Conservation (phyloP, 257 asterid species). For the Solanum lycopersicoides region DNA sequence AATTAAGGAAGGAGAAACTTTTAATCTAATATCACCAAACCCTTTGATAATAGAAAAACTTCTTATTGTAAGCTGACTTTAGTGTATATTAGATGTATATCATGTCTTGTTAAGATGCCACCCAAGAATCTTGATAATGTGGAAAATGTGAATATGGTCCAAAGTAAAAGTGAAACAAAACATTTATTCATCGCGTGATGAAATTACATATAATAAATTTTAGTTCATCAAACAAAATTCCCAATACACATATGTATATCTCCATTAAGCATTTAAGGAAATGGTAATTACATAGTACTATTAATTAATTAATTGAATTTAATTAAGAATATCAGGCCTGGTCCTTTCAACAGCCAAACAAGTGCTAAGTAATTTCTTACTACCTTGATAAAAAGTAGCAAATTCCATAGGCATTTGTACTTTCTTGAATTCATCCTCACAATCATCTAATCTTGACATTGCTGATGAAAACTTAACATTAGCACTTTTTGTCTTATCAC, state of each 20-base stretch:
- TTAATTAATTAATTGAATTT: background rate
- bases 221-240: background rate
- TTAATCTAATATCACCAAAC: background rate
- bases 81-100: background rate
- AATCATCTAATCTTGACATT: background rate
- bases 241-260: background rate
- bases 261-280: background rate
- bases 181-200: background rate
- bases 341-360: constrained; percentile 4
- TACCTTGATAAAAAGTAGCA: background rate
- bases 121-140: background rate
- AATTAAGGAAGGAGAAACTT: background rate
- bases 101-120: background rate
- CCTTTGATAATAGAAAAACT: background rate
- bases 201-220: background rate
- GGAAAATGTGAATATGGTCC: background rate
- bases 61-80: background rate
- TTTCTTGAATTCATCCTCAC: background rate
- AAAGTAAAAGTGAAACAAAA: background rate
- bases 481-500: background rate
- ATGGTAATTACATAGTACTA: background rate
- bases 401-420: background rate
- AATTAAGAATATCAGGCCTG: background rate
- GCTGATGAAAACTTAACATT: background rate
- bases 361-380: constrained; percentile 1